Percentiles rank a stretch among this genome's conserved stretches.
phyloP scores from a whole-genome alignment of 2,329 filamentous ascomycete species.

The Emergomyces pasteurianus region DNA sequence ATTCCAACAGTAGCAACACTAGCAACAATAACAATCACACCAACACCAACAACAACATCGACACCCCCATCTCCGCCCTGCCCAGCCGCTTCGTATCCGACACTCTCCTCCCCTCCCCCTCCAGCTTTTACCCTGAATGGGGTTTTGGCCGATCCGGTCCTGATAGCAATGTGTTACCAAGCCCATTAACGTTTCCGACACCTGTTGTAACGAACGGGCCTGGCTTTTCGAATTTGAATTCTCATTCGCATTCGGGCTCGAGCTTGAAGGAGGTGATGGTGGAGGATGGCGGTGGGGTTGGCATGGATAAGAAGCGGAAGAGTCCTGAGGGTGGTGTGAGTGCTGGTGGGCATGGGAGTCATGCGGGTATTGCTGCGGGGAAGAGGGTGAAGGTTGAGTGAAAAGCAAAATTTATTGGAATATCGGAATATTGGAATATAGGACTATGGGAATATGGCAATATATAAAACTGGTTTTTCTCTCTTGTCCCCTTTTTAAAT shows the following conservation, averaged over 20 bases:
- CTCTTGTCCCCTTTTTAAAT: too few relatives aligned
- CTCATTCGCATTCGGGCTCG: background rate
- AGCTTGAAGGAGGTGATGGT: slow-evolving; percentile 11
- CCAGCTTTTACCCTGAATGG: slow-evolving; percentile 88
- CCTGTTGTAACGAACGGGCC: slow-evolving; percentile 41
- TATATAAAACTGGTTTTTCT: too few relatives aligned
- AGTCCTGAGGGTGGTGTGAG: slow-evolving; percentile 27
- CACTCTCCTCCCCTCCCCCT: slow-evolving; percentile 79
- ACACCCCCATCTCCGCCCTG: slow-evolving; percentile 87
- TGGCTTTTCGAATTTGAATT: slow-evolving; percentile 19
- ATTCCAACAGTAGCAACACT: slow-evolving; percentile 18
- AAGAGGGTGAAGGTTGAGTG: slow-evolving; percentile 28
- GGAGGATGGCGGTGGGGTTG: slow-evolving; percentile 15
- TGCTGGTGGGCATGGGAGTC: slow-evolving; percentile 5
- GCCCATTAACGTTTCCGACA: slow-evolving; percentile 84
- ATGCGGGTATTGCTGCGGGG: slow-evolving; percentile 8
- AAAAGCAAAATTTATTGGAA: too few relatives aligned
- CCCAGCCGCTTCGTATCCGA: slow-evolving; percentile 84
- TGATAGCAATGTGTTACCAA: slow-evolving; percentile 79
- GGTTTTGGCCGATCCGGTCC: slow-evolving; percentile 51
- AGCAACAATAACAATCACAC: too few relatives aligned
- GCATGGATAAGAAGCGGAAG: slow-evolving; percentile 33
- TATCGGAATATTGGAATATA: too few relatives aligned
- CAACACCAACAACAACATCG: slow-evolving; percentile 32
- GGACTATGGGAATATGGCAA: too few relatives aligned